phyloP scores from a whole-genome alignment of 2,329 filamentous ascomycete genomes.

The Cordyceps javanica region DNA sequence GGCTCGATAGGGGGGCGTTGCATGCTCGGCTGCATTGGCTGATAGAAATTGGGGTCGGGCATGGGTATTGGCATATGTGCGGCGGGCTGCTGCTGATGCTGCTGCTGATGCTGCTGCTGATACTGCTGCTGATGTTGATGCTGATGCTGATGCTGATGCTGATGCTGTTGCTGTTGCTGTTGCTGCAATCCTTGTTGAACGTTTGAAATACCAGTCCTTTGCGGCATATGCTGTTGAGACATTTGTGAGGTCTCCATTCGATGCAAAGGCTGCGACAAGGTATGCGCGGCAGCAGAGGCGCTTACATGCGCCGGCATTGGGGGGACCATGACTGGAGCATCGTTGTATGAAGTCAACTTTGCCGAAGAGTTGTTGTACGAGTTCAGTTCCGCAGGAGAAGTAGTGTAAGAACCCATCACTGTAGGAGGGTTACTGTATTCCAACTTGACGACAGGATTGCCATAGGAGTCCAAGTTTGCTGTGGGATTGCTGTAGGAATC shows the following conservation, averaged over 20 bases:
- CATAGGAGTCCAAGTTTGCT: background rate
- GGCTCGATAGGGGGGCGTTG: too few relatives aligned
- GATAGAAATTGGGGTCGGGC: background rate
- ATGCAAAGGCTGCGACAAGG: background rate
- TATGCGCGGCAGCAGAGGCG: background rate
- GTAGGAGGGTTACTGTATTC: too few relatives aligned
- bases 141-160: too few relatives aligned
- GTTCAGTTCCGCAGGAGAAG: too few relatives aligned
- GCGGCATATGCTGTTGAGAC: background rate
- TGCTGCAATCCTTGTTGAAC: too few relatives aligned
- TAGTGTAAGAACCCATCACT: too few relatives aligned
- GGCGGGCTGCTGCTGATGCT: background rate
- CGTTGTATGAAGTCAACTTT: too few relatives aligned
- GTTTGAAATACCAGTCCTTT: background rate
- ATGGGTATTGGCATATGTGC: background rate
- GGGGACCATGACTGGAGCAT: background rate
- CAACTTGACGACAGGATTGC: too few relatives aligned
- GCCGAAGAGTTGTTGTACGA: too few relatives aligned
- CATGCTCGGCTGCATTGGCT: slow-evolving; percentile 8
- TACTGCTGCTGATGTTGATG: too few relatives aligned
- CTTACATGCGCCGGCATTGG: background rate
- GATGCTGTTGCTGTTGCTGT: too few relatives aligned
- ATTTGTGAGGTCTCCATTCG: background rate
- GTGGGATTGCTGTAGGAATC: background rate
- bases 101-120: too few relatives aligned